A percentile compares a stretch with the other conserved stretches of the same genome.
phyloP scores from a whole-genome alignment of 257 asterid genomes.

The Capsicum rhomboideum region DNA sequence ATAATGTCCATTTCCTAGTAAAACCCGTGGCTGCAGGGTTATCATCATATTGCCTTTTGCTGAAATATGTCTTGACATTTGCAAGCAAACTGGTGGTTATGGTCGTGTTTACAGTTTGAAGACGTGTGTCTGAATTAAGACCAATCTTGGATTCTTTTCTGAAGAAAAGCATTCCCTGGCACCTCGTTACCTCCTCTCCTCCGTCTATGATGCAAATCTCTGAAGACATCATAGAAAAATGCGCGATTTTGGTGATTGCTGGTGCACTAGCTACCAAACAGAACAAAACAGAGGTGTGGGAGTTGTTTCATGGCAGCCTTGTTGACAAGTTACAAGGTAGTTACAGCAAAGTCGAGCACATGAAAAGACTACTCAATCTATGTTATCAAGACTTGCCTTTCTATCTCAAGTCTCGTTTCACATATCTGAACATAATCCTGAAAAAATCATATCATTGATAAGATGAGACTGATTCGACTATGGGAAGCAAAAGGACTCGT shows the following conservation, averaged over 20 bases:
- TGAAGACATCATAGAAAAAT: neutral
- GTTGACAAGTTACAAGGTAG: slow-evolving; percentile 8
- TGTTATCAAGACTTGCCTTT: slow-evolving; percentile 17
- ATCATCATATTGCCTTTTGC: slow-evolving; percentile 6
- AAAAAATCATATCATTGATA: neutral
- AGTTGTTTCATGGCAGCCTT: neutral
- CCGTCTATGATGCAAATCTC: neutral
- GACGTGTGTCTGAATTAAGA: neutral
- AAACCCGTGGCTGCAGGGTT: no score
- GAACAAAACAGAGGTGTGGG: slow-evolving; percentile 2
- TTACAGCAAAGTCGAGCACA: neutral
- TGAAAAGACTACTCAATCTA: slow-evolving; percentile 2
- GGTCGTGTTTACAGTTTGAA: neutral
- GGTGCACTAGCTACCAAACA: slow-evolving; percentile 14
- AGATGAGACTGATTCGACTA: no score
- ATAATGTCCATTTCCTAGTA: no score
- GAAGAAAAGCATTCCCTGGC: neutral
- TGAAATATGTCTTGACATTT: neutral
- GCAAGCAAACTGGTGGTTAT: neutral
- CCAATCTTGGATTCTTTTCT: no score
- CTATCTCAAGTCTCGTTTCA: slow-evolving; percentile 13
- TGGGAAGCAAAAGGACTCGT: no score
- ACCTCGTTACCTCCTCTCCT: neutral
- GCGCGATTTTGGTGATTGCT: slow-evolving; percentile 15
- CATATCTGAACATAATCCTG: slow-evolving; percentile 18